Evolutionary conservation across 2,329 filamentous ascomycete genomes (phyloP), one percentile per base, ranked within the genome.

Genomic region (Pezicula carpinea): DNA sequence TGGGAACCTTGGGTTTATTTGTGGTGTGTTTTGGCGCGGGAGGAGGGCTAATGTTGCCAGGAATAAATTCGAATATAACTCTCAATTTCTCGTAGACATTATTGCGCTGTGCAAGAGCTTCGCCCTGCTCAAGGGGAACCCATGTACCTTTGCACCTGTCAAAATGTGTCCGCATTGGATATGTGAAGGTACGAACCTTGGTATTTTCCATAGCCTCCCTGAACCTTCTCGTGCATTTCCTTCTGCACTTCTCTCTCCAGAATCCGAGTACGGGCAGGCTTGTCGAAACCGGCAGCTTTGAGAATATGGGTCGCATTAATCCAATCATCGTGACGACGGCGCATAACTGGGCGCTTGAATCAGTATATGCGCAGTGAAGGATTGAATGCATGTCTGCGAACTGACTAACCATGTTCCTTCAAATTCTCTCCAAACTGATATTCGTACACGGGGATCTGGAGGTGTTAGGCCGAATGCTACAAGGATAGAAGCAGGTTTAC

Each of bases 291-390:
- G 53, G 93, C 93, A 34, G 95, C 89, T 65, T 99, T 99, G 41
- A 99, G 74, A 50, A 99, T 97, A 64, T 99, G 93, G 45, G 93
- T 99, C n/a, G 93, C 93, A 74, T 99, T 99, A 71, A 99, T 93
- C 90, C 92, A 99, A 69, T 97, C 83, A 67, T 99, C 93, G 44
- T 83, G 80, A 50, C 92, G 83, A 43, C 93, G 82, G 66, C 93
- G 86, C 93, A 99, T 99, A 55, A 97, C 61, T 64, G 43, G 15
- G 54, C 11, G 44, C 36, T 35, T 11, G 5, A 6, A 19, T 55
- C 26, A 55, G 48, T 26, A 42, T 2, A 11, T 13, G 15, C n/a
- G 33, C 14, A 17, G n/a, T 22, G 4, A 45, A 22, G 29, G 6
- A 19, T 5, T 43, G 31, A 15, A 36, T 18, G 3, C 29, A n/a